Conservation (phyloP, 2,329 filamentous ascomycete genomes). For the Beauveria brongniartii region DNA sequence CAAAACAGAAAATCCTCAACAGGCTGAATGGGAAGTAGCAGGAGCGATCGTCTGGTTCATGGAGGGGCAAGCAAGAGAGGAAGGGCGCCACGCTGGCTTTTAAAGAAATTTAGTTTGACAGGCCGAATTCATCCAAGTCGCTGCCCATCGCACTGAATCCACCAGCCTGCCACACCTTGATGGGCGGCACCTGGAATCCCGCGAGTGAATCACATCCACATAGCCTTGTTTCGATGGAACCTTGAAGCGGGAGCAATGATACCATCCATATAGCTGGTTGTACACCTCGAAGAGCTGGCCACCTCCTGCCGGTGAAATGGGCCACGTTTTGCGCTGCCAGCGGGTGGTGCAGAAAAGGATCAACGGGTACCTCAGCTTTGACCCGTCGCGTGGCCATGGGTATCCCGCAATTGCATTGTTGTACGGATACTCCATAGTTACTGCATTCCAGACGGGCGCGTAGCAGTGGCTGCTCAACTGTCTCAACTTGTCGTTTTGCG, state of each 20-base stretch:
- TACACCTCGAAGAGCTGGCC: background rate
- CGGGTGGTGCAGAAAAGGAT: background rate
- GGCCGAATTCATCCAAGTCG: constrained; percentile 2
- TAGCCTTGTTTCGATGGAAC: background rate
- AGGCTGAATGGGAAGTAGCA: background rate
- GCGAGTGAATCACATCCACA: background rate
- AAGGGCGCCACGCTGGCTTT: background rate
- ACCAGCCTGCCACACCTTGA: constrained; percentile 3
- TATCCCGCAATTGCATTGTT: no score
- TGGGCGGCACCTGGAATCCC: background rate
- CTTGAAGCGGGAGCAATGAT: background rate
- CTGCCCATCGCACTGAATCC: background rate
- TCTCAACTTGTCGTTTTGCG: background rate
- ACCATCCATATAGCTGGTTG: background rate
- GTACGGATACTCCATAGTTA: no score
- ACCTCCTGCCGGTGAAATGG: background rate
- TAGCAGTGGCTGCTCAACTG: background rate
- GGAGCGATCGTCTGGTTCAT: background rate
- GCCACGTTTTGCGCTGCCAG: background rate
- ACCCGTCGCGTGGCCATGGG: no score
- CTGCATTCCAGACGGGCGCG: background rate
- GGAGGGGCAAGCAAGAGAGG: no score
- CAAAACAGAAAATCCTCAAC: background rate
- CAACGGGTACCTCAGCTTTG: background rate
- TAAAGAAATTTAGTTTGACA: background rate